phyloP scores from a whole-genome alignment of 1,139 yeast genomes.

The Scheffersomyces illinoinensis region DNA sequence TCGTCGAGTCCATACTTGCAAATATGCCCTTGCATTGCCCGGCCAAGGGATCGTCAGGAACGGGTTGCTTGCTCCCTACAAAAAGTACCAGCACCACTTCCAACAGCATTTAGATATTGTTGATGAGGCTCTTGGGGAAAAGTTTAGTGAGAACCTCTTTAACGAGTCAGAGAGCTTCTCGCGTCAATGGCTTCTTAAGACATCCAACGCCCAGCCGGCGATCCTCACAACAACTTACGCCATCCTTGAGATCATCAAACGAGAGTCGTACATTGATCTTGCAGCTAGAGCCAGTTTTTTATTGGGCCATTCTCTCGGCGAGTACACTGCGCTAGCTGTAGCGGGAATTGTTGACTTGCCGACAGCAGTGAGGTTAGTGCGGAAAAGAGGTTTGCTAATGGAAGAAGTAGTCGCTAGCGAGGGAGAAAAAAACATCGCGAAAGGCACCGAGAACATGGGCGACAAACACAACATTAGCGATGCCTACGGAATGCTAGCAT shows the following conservation, averaged over 20 bases:
- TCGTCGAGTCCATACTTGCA: neutral
- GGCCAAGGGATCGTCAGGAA: slow-evolving; percentile 41
- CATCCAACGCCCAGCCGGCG: slow-evolving; percentile 65
- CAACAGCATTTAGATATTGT: slow-evolving; percentile 44
- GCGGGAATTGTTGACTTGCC: slow-evolving; percentile 39
- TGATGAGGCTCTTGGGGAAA: slow-evolving; percentile 59
- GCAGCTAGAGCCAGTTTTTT: slow-evolving; percentile 24
- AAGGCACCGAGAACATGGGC: neutral
- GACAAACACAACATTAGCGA: slow-evolving; percentile 1
- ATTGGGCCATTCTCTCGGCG: slow-evolving; percentile 64
- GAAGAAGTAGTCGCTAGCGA: slow-evolving; percentile 22
- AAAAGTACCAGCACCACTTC: slow-evolving; percentile 15
- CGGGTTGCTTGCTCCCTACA: slow-evolving; percentile 29
- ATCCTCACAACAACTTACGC: slow-evolving; percentile 50
- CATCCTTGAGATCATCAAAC: slow-evolving; percentile 28
- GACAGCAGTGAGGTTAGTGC: slow-evolving; percentile 50
- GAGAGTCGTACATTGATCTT: slow-evolving; percentile 21
- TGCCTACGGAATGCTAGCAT: slow-evolving; percentile 40
- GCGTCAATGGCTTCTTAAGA: slow-evolving; percentile 34
- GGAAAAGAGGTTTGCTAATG: slow-evolving; percentile 55
- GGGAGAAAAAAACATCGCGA: neutral
- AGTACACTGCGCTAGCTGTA: slow-evolving; percentile 50
- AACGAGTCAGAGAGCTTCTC: slow-evolving; percentile 11
- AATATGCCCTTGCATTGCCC: slow-evolving; percentile 38
- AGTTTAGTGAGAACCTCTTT: slow-evolving; percentile 34